Base-by-base conservation (phyloP, 805 yeast species). In the Tanozyma kutaoensis region DNA sequence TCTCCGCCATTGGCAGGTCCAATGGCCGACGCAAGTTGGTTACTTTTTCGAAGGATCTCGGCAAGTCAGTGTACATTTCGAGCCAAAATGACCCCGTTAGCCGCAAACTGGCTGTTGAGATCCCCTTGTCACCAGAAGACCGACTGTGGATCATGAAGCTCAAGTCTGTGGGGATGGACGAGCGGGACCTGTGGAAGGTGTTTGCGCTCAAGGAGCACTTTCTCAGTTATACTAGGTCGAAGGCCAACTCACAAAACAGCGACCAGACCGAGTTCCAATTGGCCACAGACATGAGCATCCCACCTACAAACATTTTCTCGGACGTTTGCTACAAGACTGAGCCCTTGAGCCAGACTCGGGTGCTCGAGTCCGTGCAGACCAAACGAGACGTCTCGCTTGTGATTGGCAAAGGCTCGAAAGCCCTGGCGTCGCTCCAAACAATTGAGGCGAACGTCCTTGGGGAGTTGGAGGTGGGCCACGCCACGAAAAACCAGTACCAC, bases 131-230 rank as follows among this genome's bases (percentile, higher is more conserved):
- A 1, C 62, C 65, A 3, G 78, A 71, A 31, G 94, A 81, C 46
- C 61, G 66, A 30, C 62, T 62, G 18, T 78, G 94, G 85, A 55
- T 84, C n/a, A 69, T 69, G 20, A 72, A 76, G 35, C 55, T 88
- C 23, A 65, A 69, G 25, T 61, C 76, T 2, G 61, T 81, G n/a
- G 97, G 96, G 0, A 51, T 88, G 27, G 60, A 59, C 6, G 82
- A 73, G 8, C 60, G 58, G 6, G 93, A 84, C 24, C 39, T 81
- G 15, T 88, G 96, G 96, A 88, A 86, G 46, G 52, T 88, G 9
- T 74, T 75, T 11, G 69, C 69, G 3, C 48, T 84, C 30, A 61
- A 86, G 30, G 75, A 75, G 16, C 79, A 82, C 38, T 65, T 86
- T 7, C 62, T 53, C 32, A 69, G 73, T 26, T 28, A 25, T 11